These are phyloP conservation scores for Penicillium sclerotigenum DNA, from an alignment of 2,329 filamentous ascomycete genomes.

Conservation along the genomic window DNA sequence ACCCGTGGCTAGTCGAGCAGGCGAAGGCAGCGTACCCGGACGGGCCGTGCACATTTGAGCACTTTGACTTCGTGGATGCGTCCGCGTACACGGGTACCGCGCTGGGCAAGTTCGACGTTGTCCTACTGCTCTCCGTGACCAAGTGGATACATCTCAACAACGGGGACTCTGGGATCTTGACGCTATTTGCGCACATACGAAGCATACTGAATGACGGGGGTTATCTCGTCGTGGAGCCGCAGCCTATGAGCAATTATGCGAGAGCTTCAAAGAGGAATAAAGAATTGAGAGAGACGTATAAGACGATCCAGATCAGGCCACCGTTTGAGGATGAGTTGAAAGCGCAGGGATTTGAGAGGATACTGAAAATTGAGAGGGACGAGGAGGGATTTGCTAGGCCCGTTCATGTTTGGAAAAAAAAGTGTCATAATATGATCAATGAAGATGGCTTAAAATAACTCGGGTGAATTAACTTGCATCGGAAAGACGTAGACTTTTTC, in stretches of 20 bases:
- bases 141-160: conserved; percentile 29
- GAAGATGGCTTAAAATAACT: neutral
- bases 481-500: neutral
- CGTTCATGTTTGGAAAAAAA: conserved; percentile 25
- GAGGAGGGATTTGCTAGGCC: conserved; percentile 26
- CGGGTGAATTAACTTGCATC: neutral
- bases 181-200: conserved; percentile 22
- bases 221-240: conserved; percentile 26
- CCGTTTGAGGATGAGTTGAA: conserved; percentile 25
- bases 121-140: conserved; percentile 24
- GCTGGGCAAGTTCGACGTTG: conserved; percentile 26
- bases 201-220: conserved; percentile 24
- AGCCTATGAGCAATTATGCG: conserved; percentile 28
- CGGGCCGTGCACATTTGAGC: conserved; percentile 26
- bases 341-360: conserved; percentile 23
- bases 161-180: conserved; percentile 22
- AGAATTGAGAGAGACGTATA: conserved; percentile 27
- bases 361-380: conserved; percentile 22
- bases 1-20: conserved; percentile 25
- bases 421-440: conserved; percentile 1
- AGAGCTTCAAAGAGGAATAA: conserved; percentile 26
- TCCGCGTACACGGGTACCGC: conserved; percentile 24
- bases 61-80: conserved; percentile 24
- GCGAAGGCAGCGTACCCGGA: conserved; percentile 24
- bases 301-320: conserved; percentile 22